A percentile compares a stretch with the other conserved stretches of the same genome.
Evolutionary conservation across 2,329 filamentous ascomycete genomes (phyloP).

Genomic region (Scytalidium lignicola): DNA sequence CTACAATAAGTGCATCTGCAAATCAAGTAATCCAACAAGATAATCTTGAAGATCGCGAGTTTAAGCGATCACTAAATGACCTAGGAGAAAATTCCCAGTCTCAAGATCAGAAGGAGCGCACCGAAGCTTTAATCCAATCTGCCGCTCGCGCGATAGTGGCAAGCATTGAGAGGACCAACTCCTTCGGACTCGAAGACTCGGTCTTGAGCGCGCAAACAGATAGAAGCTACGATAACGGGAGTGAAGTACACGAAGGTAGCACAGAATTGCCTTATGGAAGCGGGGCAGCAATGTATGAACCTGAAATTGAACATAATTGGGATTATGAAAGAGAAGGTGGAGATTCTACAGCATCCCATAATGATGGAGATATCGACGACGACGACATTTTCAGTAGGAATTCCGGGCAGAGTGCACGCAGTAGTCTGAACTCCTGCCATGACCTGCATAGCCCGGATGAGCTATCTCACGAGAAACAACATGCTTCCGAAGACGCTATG

Average conservation of each 20-base stretch:
- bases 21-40: not conserved
- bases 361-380: constrained; percentile 29
- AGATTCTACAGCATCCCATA: constrained; percentile 22
- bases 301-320: constrained; percentile 11
- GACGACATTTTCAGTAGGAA: constrained; percentile 28
- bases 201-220: constrained; percentile 28
- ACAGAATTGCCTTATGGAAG: constrained; percentile 24
- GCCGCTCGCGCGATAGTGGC: constrained; percentile 47
- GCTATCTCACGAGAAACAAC: constrained; percentile 19
- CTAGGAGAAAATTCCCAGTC: constrained; percentile 3
- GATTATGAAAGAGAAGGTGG: constrained; percentile 16
- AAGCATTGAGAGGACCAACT: constrained; percentile 37
- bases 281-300: constrained; percentile 13
- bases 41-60: not conserved
- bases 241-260: constrained; percentile 9
- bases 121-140: constrained; percentile 48
- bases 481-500: constrained; percentile 15
- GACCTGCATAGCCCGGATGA: constrained; percentile 20
- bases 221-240: constrained; percentile 18
- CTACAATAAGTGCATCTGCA: constrained; percentile 2
- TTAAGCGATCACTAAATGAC: not conserved
- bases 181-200: constrained; percentile 24
- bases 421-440: constrained; percentile 22
- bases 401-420: constrained; percentile 15
- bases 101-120: constrained; percentile 23